Evolutionary conservation across 768 basidiomycete species (phyloP), one percentile per base, ranked within the genome.

Genomic region (Suillus discolor): DNA sequence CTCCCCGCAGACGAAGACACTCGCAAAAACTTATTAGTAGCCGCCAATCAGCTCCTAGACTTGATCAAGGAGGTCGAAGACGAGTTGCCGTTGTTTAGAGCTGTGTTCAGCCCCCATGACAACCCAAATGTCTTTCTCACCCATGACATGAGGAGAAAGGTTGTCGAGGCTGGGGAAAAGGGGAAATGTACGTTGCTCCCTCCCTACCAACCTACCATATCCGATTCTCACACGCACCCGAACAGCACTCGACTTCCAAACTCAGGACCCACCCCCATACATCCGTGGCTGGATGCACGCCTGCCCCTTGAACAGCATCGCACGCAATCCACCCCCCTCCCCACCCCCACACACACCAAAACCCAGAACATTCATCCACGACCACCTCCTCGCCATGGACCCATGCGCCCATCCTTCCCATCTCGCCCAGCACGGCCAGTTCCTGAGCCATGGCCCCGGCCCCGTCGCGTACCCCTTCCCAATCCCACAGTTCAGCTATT

Each of bases 401-500:
- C 45, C 80, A 79, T 39, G 81, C 81, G 1, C 82, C 79, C 71
- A 77, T 60, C 64, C 66, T 77, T 9, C 80, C 79, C 13, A 73
- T 70, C 12, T 83, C 81, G 0, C 78, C 73, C 20, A 82, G 20
- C 83, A 85, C 67, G 84, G 84, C 0, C 80, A 82, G 63, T 84
- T 83, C 66, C 75, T 86, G 15, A 78, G 80, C 0, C 80, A 83
- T 60, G 74, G 78, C 39, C 68, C 67, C 20, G 85, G 84, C 3
- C 84, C 84, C 1, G 65, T 65, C 2, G 82, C 85, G 4, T 77
- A 81, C 49, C 61, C 60, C 6, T 69, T 62, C 7, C 66, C 84
- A 67, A 69, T 83, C 13, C 86, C 85, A 1, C 78, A 83, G 57
- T 86, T 88, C 71, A 79, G 82, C 4, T 82, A 79, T 62, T 84